Percentiles rank a stretch among this genome's conserved stretches.
These are phyloP conservation scores for Apiospora koreana DNA, from an alignment of 2,329 filamentous ascomycete genomes.

Conservation along the genomic window DNA sequence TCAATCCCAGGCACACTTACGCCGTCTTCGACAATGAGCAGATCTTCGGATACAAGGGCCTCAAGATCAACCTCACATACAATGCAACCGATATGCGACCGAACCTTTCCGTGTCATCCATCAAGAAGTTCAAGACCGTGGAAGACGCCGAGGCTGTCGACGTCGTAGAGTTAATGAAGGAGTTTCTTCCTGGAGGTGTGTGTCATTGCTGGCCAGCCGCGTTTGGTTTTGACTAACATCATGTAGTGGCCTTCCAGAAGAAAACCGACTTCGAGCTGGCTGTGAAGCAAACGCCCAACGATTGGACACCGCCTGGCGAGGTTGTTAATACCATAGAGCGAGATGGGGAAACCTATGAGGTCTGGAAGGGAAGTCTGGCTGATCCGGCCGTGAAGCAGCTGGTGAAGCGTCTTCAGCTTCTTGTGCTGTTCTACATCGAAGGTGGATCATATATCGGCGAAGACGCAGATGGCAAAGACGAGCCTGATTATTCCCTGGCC, in stretches of 20 bases:
- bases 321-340: constrained; percentile 65
- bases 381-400: constrained; percentile 71
- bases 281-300: constrained; percentile 45
- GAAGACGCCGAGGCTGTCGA: constrained; percentile 71
- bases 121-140: constrained; percentile 68
- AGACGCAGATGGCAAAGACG: constrained; percentile 50
- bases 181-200: constrained; percentile 68
- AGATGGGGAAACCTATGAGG: constrained; percentile 68
- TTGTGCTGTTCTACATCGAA: constrained; percentile 88
- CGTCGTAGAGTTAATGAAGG: constrained; percentile 62
- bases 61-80: constrained; percentile 73
- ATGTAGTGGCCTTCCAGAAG: constrained; percentile 66
- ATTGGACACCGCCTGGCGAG: constrained; percentile 74
- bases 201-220: background rate
- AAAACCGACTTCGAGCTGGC: constrained; percentile 62
- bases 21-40: constrained; percentile 90
- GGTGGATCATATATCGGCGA: constrained; percentile 75
- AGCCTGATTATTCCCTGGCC: constrained; percentile 71
- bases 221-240: constrained; percentile 18
- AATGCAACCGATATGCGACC: constrained; percentile 75
- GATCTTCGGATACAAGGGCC: constrained; percentile 85
- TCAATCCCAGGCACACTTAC: constrained; percentile 88
- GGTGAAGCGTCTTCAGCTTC: constrained; percentile 78
- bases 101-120: constrained; percentile 69
- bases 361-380: constrained; percentile 78